phyloP scores from a whole-genome alignment of 257 asterid genomes.

The Nicotiana tabacum region DNA sequence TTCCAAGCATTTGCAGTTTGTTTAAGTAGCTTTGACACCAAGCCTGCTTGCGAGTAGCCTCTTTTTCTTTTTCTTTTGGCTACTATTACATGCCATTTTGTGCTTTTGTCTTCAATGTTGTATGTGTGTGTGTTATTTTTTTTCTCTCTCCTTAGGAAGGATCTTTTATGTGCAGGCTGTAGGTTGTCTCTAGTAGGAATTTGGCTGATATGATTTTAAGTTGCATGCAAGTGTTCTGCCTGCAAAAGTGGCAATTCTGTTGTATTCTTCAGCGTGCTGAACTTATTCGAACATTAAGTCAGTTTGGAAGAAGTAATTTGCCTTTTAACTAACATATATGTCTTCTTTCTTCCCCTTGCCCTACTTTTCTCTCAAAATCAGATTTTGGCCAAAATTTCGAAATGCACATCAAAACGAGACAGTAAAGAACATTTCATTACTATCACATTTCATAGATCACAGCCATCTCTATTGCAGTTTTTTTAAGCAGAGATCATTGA shows the following conservation, averaged over 20 bases:
- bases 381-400: not conserved
- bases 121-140: not conserved
- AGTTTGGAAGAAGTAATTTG: not conserved
- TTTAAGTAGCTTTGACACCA: constrained; percentile 67
- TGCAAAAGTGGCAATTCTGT: not conserved
- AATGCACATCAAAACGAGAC: not conserved
- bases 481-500: not conserved
- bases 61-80: not conserved
- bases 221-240: not conserved
- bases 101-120: not conserved
- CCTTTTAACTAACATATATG: not conserved
- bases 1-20: constrained; percentile 70
- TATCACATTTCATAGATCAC: not conserved
- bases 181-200: not conserved
- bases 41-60: constrained; percentile 58
- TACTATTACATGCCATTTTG: not conserved
- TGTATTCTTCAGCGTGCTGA: not conserved
- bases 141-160: not conserved
- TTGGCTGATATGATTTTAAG: not conserved
- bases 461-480: not conserved
- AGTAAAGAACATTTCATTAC: not conserved
- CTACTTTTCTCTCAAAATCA: not conserved
- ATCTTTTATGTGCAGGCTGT: too few relatives aligned
- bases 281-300: not conserved
- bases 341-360: not conserved